Conservation (phyloP, 768 basidiomycete species). For the Termitomyces sp. region DNA sequence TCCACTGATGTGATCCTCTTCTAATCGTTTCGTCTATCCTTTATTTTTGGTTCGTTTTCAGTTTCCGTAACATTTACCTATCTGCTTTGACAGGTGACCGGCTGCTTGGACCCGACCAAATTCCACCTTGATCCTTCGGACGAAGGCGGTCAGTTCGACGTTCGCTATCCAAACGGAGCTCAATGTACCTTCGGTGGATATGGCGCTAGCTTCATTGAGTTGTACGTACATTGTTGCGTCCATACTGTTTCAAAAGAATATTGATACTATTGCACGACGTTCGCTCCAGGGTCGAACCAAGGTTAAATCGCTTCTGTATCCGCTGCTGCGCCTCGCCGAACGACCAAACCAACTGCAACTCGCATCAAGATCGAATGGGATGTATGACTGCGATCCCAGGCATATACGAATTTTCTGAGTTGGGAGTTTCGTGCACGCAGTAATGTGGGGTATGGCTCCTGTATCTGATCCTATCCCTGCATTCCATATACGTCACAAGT, state of each 20-base stretch:
- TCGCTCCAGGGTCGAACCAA: conserved; percentile 36
- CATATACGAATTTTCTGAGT: conserved; percentile 34
- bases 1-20: background rate
- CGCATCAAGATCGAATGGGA: conserved; percentile 39
- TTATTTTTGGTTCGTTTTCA: background rate
- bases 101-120: conserved; percentile 15
- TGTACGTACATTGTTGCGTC: conserved; percentile 20
- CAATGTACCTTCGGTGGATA: conserved; percentile 46
- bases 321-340: conserved; percentile 35
- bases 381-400: conserved; percentile 40
- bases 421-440: conserved; percentile 9
- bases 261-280: background rate
- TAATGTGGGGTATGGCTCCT: background rate
- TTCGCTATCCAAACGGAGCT: conserved; percentile 47
- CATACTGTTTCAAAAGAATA: background rate
- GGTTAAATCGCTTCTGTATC: conserved; percentile 39
- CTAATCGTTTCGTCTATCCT: background rate
- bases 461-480: background rate
- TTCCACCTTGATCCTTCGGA: conserved; percentile 21
- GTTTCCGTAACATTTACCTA: background rate
- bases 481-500: background rate
- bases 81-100: conserved; percentile 12
- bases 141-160: conserved; percentile 44
- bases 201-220: conserved; percentile 46
- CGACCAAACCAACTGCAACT: conserved; percentile 46